phyloP scores from a whole-genome alignment of 1,284 basidiomycete species.

The Leccinum fuscescens region DNA sequence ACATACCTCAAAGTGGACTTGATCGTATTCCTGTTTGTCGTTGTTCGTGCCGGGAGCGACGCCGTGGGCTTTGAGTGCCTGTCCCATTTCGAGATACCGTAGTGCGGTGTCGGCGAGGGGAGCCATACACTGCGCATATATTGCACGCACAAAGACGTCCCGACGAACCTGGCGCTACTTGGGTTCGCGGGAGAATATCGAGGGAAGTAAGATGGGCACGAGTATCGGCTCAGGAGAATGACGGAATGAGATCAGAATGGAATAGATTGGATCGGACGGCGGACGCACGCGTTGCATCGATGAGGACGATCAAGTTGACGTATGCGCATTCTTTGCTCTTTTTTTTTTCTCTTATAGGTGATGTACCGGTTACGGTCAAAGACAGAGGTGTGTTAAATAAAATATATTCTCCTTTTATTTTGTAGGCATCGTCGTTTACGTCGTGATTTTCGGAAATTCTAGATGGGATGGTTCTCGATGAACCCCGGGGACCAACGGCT shows the following conservation, averaged over 20 bases:
- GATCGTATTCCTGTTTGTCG: constrained; percentile 70
- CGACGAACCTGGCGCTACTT: constrained; percentile 47
- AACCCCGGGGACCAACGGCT: constrained; percentile 32
- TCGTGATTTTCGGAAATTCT: constrained; percentile 7
- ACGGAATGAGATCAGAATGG: background rate
- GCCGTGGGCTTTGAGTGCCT: constrained; percentile 70
- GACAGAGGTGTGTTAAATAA: constrained; percentile 30
- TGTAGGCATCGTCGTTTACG: constrained; percentile 10
- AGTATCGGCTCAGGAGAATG: background rate
- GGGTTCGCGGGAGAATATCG: background rate
- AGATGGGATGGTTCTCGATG: constrained; percentile 60
- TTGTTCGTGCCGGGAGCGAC: constrained; percentile 40
- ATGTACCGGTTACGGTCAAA: constrained; percentile 10
- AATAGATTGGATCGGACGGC: background rate
- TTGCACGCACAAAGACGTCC: constrained; percentile 83
- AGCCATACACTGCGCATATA: constrained; percentile 86
- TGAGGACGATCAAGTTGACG: constrained; percentile 16
- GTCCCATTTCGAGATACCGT: constrained; percentile 81
- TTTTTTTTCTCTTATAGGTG: constrained; percentile 15
- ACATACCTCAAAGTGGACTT: constrained; percentile 65
- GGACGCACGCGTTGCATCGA: background rate
- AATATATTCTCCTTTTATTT: background rate
- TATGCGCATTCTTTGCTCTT: background rate
- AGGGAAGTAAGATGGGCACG: background rate
- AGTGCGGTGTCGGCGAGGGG: constrained; percentile 80